Conservation (phyloP, 2,329 filamentous ascomycete species). For the Fusarium stilboides region DNA sequence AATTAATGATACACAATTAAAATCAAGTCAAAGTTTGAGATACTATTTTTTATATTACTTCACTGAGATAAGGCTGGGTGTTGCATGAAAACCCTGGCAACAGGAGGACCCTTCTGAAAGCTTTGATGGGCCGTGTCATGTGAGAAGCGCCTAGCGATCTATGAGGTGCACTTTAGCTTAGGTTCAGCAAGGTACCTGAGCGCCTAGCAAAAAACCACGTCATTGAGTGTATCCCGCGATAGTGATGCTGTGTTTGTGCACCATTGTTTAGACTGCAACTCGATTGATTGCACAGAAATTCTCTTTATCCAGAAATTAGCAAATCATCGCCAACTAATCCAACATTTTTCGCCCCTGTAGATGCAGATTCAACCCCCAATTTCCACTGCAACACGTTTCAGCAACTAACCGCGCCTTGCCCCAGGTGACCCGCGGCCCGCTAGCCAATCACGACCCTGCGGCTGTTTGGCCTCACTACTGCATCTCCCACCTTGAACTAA, state of each 20-base stretch:
- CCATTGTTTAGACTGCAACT: background rate
- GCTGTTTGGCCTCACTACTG: conserved; percentile 44
- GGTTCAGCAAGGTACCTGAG: conserved; percentile 26
- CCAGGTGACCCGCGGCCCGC: conserved; percentile 35
- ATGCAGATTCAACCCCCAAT: conserved; percentile 13
- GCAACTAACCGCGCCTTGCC: conserved; percentile 44
- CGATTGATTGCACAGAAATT: background rate
- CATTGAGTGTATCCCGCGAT: conserved; percentile 29
- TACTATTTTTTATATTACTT: background rate
- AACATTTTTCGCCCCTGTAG: conserved; percentile 7
- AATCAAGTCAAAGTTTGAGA: background rate
- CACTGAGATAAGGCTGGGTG: no score
- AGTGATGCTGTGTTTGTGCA: background rate
- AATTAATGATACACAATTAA: background rate
- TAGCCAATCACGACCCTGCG: conserved; percentile 45
- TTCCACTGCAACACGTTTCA: conserved; percentile 22
- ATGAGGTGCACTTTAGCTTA: conserved; percentile 21
- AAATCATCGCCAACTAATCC: background rate
- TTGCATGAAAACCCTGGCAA: background rate
- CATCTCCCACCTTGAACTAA: conserved; percentile 46
- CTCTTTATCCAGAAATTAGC: background rate
- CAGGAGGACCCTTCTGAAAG: conserved; percentile 2
- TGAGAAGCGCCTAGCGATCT: conserved; percentile 33
- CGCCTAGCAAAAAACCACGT: conserved; percentile 38
- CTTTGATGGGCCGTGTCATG: conserved; percentile 38